Evolutionary conservation across 371 early-diverging fungal species (phyloP), one percentile per base, ranked within the genome.

Genomic region (Chytridiales sp.): DNA sequence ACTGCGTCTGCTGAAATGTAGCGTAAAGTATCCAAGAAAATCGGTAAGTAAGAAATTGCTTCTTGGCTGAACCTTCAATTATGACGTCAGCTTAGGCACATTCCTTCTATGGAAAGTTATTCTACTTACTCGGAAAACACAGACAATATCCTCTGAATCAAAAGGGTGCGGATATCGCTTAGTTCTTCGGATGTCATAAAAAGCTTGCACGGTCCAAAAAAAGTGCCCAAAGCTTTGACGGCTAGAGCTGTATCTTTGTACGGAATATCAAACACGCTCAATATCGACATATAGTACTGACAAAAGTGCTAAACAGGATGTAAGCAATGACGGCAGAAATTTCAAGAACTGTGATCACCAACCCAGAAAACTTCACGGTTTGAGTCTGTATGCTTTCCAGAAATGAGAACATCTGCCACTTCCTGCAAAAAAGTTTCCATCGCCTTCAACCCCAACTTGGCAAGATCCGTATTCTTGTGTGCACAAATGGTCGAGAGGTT

Each of bases 151-250:
- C 80, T 82, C 44, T 73, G 70, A 27, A 86, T 67, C 2, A 89
- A 70, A 9, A 75, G 64, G 1, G 74, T 67, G 3, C 78, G 67
- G 8, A 88, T 48, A 1, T 60, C 50, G 11, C 72, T 64, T 19
- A 84, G 65, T 38, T 84, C 79, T 5, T 74, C 72, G 19, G 57
- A 56, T 0, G 68, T 53, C 56, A 79, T 55, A 15, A 76, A 75
- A 11, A 66, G 69, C 41, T 76, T 78, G 65, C 79, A 85, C 0
- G 83, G 81, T n/a, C 74, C 74, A 0, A 88, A 80, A 57, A 91
- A 84, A 52, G 85, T 81, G 0, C 91, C 91, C 34, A 86, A 78
- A 9, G 87, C 85, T 47, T 85, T 76, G 39, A 91, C 82, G 3
- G 87, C 84, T 2, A 84, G 72, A 1, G 90, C 85, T 32, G 86